A percentile compares a stretch with the other conserved stretches of the same genome.
Evolutionary conservation across 2,329 filamentous ascomycete species (phyloP).

Genomic region (Esteya vermicola): DNA sequence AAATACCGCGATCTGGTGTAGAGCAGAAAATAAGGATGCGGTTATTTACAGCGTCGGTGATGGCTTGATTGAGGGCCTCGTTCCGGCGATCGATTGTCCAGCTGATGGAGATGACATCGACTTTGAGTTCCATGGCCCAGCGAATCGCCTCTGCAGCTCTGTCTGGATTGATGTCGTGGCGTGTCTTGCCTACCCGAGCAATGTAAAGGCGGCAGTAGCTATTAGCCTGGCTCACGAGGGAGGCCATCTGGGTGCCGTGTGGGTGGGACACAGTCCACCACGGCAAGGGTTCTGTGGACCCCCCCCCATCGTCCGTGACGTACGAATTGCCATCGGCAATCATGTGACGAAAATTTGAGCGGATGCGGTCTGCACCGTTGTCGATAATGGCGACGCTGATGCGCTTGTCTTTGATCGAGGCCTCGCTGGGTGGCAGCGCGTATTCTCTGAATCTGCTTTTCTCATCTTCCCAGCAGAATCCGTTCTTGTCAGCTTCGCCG

Average conservation of each 20-base stretch:
- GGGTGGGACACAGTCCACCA: conserved; percentile 6
- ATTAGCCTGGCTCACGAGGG: conserved; percentile 2
- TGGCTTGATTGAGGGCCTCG: conserved; percentile 13
- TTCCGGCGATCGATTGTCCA: conserved; percentile 17
- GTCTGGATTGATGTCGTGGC: neutral
- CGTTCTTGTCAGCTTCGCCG: neutral
- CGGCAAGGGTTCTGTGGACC: neutral
- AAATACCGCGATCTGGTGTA: conserved; percentile 15
- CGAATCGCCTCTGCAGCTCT: conserved; percentile 1
- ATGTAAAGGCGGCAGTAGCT: conserved; percentile 5
- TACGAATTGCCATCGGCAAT: conserved; percentile 3
- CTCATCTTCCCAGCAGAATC: neutral
- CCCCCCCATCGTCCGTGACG: neutral
- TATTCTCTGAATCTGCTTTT: neutral
- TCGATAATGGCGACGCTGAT: conserved; percentile 6
- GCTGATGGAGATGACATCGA: conserved; percentile 23
- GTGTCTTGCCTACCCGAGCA: conserved; percentile 2
- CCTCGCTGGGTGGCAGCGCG: neutral
- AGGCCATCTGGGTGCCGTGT: conserved; percentile 7
- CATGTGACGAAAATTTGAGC: neutral
- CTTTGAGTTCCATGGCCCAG: conserved; percentile 8
- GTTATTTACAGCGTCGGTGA: conserved; percentile 13
- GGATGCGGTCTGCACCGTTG: conserved; percentile 3
- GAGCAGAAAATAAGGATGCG: conserved; percentile 22
- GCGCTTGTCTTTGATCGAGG: neutral